Evolutionary conservation across 495 filamentous ascomycete genomes (phyloP), one percentile per base, ranked within the genome.

Genomic region (Lasiosphaeris hirsuta): DNA sequence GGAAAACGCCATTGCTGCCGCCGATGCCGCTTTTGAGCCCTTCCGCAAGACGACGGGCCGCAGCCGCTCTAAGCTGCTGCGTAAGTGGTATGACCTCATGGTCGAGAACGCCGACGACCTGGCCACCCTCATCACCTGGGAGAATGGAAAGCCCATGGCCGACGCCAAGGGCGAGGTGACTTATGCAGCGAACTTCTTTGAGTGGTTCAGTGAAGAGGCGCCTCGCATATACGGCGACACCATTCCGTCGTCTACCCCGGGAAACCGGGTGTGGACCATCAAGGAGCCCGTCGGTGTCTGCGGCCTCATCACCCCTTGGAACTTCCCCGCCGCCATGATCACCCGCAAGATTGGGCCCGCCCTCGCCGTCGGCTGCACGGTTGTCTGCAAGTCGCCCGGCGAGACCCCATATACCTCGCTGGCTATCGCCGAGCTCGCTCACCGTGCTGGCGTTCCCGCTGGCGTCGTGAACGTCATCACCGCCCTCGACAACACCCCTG

Each of bases 261-360:
- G 82, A 0, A 92, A 91, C 74, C 80, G 90, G n/a, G 78, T 92
- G 2, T 80, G 89, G 33, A 93, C 89, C 0, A 68, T 89, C 18
- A 90, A 89, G 70, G 85, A 97, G 72, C 93, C 94, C 6, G 84
- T 97, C 44, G 94, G 94, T 60, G 93, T 98, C 10, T 95, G 90
- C 64, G 93, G 91, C 10, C 76, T 98, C 35, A 96, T 98, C 68
- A 97, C 94, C 17, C 94, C 94, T 19, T 96, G 92, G 92, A 96
- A 96, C 74, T 96, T 95, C 72, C 92, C 92, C 2, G 87, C 88
- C 7, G 92, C 92, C 7, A 96, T 96, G 92, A 87, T 95, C 62
- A 93, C 92, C 3, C 76, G 92, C 23, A 96, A 96, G 73, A 84
- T 92, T 55, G 92, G 84, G 1, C 89, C 92, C 3, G 92, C 92